A percentile compares a stretch with the other conserved stretches of the same genome.
These are phyloP conservation scores for Tetrapisispora taiwanensis DNA, from an alignment of 805 yeast genomes.

Conservation along the genomic window DNA sequence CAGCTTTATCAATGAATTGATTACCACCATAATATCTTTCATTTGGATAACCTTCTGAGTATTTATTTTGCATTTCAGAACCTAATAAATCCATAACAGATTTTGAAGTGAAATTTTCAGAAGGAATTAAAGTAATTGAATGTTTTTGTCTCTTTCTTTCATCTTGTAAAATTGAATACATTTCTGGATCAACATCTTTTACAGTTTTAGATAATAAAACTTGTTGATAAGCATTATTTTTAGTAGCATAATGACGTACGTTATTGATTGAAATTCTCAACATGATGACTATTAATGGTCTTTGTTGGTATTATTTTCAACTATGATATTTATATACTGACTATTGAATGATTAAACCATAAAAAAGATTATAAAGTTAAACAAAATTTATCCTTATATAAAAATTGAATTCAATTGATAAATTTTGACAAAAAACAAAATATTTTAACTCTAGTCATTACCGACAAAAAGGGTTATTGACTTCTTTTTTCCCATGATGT, in stretches of 20 bases:
- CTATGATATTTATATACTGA: too few relatives aligned
- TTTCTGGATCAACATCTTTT: slow-evolving; percentile 72
- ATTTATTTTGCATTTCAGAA: slow-evolving; percentile 94
- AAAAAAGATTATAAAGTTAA: too few relatives aligned
- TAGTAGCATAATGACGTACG: slow-evolving; percentile 3
- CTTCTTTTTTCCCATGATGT: too few relatives aligned
- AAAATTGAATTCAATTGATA: too few relatives aligned
- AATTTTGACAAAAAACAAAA: too few relatives aligned
- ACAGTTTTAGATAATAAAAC: slow-evolving; percentile 50
- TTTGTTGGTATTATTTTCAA: too few relatives aligned
- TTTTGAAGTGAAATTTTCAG: slow-evolving; percentile 92
- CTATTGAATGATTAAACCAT: too few relatives aligned
- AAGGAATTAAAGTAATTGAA: slow-evolving; percentile 86
- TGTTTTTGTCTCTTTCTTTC: slow-evolving; percentile 84
- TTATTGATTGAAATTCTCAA: background rate
- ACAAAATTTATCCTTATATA: too few relatives aligned
- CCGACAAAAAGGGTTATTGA: too few relatives aligned
- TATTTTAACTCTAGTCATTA: too few relatives aligned
- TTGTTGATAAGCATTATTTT: slow-evolving; percentile 11
- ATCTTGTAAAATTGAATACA: slow-evolving; percentile 60
- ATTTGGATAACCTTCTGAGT: slow-evolving; percentile 97
- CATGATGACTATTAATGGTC: background rate
- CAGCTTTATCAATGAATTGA: slow-evolving; percentile 86
- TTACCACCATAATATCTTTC: slow-evolving; percentile 98
- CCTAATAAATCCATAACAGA: slow-evolving; percentile 93